phyloP scores from a whole-genome alignment of 139 green algal species.

The Picochlorum costavermella region DNA sequence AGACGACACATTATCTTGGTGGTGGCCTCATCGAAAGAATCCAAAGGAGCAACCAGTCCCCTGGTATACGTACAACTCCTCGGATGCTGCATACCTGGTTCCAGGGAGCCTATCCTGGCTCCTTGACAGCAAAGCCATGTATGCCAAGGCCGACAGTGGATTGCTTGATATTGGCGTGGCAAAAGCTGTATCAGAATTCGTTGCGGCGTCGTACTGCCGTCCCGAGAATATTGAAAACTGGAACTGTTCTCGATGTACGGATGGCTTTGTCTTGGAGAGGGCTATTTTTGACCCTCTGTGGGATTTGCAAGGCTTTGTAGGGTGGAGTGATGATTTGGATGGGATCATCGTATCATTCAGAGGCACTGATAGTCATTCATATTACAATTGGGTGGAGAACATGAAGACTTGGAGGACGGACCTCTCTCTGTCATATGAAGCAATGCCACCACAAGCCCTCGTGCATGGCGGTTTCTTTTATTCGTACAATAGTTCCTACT shows the following conservation, averaged over 20 bases:
- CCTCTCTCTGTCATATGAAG: slow-evolving; percentile 28
- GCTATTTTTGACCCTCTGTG: slow-evolving; percentile 55
- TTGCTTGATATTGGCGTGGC: slow-evolving; percentile 40
- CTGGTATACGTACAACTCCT: slow-evolving; percentile 22
- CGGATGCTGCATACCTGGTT: slow-evolving; percentile 17
- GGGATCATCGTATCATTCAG: slow-evolving; percentile 61
- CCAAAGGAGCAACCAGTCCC: background rate
- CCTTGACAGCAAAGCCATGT: slow-evolving; percentile 13
- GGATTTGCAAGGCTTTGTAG: slow-evolving; percentile 62
- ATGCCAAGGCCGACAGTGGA: slow-evolving; percentile 8
- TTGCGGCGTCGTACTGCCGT: slow-evolving; percentile 61
- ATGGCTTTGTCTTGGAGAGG: slow-evolving; percentile 6
- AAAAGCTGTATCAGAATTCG: slow-evolving; percentile 32
- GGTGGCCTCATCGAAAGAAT: too few species aligned
- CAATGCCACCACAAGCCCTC: slow-evolving; percentile 16
- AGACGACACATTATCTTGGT: too few species aligned
- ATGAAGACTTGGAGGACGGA: slow-evolving; percentile 64
- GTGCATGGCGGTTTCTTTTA: slow-evolving; percentile 52
- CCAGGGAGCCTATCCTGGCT: slow-evolving; percentile 23
- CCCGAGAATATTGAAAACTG: slow-evolving; percentile 38
- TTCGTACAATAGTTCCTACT: slow-evolving; percentile 34
- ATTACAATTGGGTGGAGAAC: slow-evolving; percentile 62
- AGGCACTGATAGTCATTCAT: slow-evolving; percentile 58
- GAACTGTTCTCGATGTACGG: slow-evolving; percentile 63
- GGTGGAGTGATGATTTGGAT: slow-evolving; percentile 42